Conservation (phyloP, 2,329 filamentous ascomycete genomes). For the Ophiostoma perfectum region DNA sequence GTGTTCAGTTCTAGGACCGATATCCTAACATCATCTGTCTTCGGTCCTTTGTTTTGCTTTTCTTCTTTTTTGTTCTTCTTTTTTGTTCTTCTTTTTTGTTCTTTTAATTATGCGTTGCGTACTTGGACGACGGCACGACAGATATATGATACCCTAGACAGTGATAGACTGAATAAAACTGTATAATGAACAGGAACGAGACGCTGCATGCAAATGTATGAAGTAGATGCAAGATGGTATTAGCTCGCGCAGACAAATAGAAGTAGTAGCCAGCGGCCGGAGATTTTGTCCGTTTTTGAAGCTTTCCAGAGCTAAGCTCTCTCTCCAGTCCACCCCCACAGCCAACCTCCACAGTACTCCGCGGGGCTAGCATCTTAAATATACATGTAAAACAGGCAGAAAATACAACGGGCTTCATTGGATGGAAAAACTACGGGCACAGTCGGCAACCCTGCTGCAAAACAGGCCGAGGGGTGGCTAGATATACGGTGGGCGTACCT, state of each 20-base stretch:
- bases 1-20: slow-evolving; percentile 15
- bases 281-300: too few species aligned
- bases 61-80: background rate
- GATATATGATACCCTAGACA: slow-evolving; percentile 3
- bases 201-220: background rate
- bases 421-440: slow-evolving; percentile 17
- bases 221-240: background rate
- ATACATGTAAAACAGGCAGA: background rate
- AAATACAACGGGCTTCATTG: slow-evolving; percentile 11
- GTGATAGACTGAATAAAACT: background rate
- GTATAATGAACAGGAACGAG: background rate
- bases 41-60: background rate
- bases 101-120: background rate
- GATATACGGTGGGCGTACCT: background rate
- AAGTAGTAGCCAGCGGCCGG: too few species aligned
- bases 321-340: background rate
- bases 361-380: background rate
- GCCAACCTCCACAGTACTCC: background rate
- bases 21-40: background rate
- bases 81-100: background rate
- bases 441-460: background rate
- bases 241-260: too few species aligned
- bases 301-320: too few species aligned
- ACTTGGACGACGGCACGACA: background rate
- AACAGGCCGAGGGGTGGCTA: background rate